Base-by-base conservation (phyloP, 139 green algal species). In the Chlamydomonas schloesseri region DNA sequence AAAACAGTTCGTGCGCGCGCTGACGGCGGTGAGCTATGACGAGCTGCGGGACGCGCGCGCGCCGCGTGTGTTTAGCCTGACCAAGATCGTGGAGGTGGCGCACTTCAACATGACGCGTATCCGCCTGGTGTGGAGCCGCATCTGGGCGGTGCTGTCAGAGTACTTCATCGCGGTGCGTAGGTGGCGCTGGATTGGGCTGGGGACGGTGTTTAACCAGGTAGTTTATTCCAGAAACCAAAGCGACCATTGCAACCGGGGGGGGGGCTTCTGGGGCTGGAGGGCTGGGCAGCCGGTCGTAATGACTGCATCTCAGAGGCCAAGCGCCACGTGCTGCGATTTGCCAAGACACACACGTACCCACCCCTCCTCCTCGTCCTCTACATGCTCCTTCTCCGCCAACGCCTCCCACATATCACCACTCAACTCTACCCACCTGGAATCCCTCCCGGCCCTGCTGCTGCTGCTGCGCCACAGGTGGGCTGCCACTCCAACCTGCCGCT, bases 91-190 rank as follows among this genome's bases (percentile, higher is more conserved):
- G 47, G 97, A 99, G 92, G 95, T 99, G 65, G 91, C 96, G 62
- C 96, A 99, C 88, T 99, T 97, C 95, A 99, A 99, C 94, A 99
- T 99, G 97, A 94, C 70, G 28, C 94, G 98, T 80, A 99, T 99
- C 89, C 90, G 96, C 53, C 94, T 99, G 62, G 97, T 99, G 53
- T 99, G 98, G 98, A 94, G 83, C 71, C 93, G 95, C 72, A 98
- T 99, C 74, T 99, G 97, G 98, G 90, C 93, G 0, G 95, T 98
- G 81, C 91, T 99, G 50, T 92, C 92, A 10, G 95, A 98, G 82
- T 99, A 99, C 93, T 99, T 99, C 89, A 95, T 98, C 46, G 53
- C 89, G 42, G 42, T 50, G 42, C 42, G 42, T 50, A 8, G 42
- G 6, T 50, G 42, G n/a, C n/a, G n/a, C n/a, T n/a, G n/a, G n/a